Percentiles rank a stretch among this genome's conserved stretches.
phyloP scores from a whole-genome alignment of 352 stramenopile genomes.

The Phytophthora melonis region DNA sequence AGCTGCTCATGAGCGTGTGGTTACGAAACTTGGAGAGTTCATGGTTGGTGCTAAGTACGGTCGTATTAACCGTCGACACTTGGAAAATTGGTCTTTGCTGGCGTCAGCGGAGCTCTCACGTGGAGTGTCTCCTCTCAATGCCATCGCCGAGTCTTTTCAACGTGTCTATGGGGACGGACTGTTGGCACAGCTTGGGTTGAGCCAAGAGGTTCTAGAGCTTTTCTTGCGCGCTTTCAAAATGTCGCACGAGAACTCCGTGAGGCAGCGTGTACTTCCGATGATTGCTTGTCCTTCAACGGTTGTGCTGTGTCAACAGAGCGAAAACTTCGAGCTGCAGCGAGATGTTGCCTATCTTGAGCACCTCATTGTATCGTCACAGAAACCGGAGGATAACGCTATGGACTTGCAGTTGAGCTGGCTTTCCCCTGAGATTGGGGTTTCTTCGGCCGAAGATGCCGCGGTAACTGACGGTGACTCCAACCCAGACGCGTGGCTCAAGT shows the following conservation, averaged over 20 bases:
- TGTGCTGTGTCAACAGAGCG: slow-evolving; percentile 65
- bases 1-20: slow-evolving; percentile 58
- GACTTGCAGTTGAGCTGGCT: slow-evolving; percentile 50
- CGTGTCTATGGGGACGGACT: slow-evolving; percentile 71
- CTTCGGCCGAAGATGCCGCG: background rate
- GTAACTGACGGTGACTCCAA: background rate
- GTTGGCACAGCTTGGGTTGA: slow-evolving; percentile 52
- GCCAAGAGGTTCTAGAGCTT: slow-evolving; percentile 41
- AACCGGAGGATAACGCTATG: slow-evolving; percentile 8
- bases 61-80: slow-evolving; percentile 73
- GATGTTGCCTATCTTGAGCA: slow-evolving; percentile 76
- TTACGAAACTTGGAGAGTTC: slow-evolving; percentile 41
- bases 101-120: slow-evolving; percentile 72
- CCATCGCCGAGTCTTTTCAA: slow-evolving; percentile 67
- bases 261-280: slow-evolving; percentile 49
- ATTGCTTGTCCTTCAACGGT: slow-evolving; percentile 55
- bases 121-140: slow-evolving; percentile 49
- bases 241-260: slow-evolving; percentile 27
- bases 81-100: slow-evolving; percentile 83
- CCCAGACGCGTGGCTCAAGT: slow-evolving; percentile 42
- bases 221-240: slow-evolving; percentile 49
- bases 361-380: slow-evolving; percentile 46
- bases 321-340: slow-evolving; percentile 60
- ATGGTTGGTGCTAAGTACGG: slow-evolving; percentile 34
- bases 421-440: slow-evolving; percentile 19